A percentile compares a stretch with the other conserved stretches of the same genome.
These are phyloP conservation scores for Botrytis tulipae DNA, from an alignment of 2,329 filamentous ascomycete genomes.

Conservation along the genomic window DNA sequence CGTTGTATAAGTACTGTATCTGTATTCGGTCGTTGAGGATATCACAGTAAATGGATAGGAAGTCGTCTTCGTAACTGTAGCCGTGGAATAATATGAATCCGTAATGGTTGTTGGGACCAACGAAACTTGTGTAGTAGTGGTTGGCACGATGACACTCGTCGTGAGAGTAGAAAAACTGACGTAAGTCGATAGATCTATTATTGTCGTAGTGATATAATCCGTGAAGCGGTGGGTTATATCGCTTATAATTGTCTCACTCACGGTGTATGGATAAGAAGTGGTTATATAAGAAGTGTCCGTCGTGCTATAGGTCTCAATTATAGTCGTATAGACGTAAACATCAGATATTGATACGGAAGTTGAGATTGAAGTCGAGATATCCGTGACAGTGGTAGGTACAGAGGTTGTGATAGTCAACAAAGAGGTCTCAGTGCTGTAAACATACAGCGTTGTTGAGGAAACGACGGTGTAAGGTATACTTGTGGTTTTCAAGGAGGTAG, in stretches of 20 bases:
- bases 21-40: conserved; percentile 23
- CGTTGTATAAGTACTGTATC: conserved; percentile 24
- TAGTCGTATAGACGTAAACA: conserved; percentile 10
- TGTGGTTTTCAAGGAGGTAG: background rate
- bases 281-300: conserved; percentile 12
- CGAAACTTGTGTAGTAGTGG: conserved; percentile 2
- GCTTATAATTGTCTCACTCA: conserved; percentile 13
- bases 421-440: conserved; percentile 4
- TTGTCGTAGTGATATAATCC: conserved; percentile 2
- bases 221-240: conserved; percentile 12
- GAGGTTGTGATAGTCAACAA: background rate
- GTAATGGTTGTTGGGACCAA: background rate
- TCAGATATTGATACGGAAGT: conserved; percentile 15
- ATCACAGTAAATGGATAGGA: conserved; percentile 21
- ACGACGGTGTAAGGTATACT: conserved; percentile 13
- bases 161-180: conserved; percentile 6
- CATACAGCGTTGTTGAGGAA: conserved; percentile 8
- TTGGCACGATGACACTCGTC: conserved; percentile 2
- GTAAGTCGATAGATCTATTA: background rate
- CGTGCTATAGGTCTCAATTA: conserved; percentile 3
- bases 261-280: conserved; percentile 21
- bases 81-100: conserved; percentile 1
- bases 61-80: conserved; percentile 6
- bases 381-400: conserved; percentile 8
- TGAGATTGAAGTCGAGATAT: conserved; percentile 2